Evolutionary conservation across 1,139 yeast species (phyloP), one percentile per base, ranked within the genome.

Genomic region (Lizanozyma gosingica): DNA sequence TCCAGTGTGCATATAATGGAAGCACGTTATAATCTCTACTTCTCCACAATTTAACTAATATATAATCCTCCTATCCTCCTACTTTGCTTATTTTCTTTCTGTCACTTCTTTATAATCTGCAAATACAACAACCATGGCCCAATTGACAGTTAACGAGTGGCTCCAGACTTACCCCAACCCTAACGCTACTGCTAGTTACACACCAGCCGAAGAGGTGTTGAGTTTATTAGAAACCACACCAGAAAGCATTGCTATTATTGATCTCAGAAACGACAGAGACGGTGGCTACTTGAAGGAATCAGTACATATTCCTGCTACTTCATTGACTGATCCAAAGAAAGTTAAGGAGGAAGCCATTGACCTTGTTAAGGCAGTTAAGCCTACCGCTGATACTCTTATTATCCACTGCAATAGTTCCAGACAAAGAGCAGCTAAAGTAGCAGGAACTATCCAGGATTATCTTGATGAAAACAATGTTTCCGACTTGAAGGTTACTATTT

Each of bases 361-460:
- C 22, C 41, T 37, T 14, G 34, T 44, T 11, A 29, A 17, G 11
- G 37, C 36, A 15, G 14, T 17, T 4, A 43, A 41, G n/a, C 39
- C 43, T 4, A 18, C 17, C 22, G 33, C 39, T 14, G 35, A 41
- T 15, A 18, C 32, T 3, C 43, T 45, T 15, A 40, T 43, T 15
- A 42, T 45, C 11, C 47, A 45, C 35, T 45, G 47, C 32, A 43
- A 43, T 35, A 43, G 47, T 35, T 44, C 48, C 4, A 41, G 35
- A 34, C 34, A 37, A 16, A 44, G 48, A 37, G 47, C 48, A 4
- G 18, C 44, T 8, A 40, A 40, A 14, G 46, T 45, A 6, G 46
- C 45, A 1, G 47, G 47, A 2, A 43, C 46, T 46, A 43, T 41
- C 18, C 40, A 44, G 29, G 45, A 43, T 33, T 42, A 42, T 36